Base-by-base conservation (phyloP, 225 moss, liverwort and hornwort genomes). In the Lunularia cruciata region DNA sequence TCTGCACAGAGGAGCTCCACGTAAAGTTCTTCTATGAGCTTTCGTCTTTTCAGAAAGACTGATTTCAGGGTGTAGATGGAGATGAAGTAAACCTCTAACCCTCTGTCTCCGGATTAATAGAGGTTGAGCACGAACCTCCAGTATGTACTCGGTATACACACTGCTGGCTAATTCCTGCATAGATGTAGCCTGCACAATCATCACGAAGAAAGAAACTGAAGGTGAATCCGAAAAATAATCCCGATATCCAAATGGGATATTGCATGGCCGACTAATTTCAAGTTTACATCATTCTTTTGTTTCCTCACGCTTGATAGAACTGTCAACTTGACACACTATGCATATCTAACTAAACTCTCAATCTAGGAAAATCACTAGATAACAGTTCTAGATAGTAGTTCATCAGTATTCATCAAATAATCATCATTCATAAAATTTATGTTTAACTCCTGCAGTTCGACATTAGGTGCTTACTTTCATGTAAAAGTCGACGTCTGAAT, bases 401-500 rank as follows among this genome's bases (percentile, higher is more conserved):
- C n/a, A n/a, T n/a, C n/a, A n/a, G n/a, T n/a, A n/a, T n/a, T n/a
- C 40, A 40, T 13, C 40, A 40, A 40, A 13, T 40, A 40, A 13
- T 40, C 45, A 12, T 45, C 45, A n/a, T n/a, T n/a, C n/a, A n/a
- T n/a, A 12, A 45, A 1, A 10, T 18, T 45, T 25, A 23, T 26
- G 27, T 56, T 60, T 3, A 22, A 18, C 28, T 15, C 10, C n/a
- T 59, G 16, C 43, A 46, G 6, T 27, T 46, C 46, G 16, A 23
- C 28, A 26, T 45, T 23, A 6, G 25, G n/a, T 18, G 22, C 73
- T 30, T 28, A 90, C 92, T 77, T 93, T 93, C 93, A 90, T 87
- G 72, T 86, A 93, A 14, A 84, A 80, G 60, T 93, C 93, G 37
- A 93, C 82, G 15, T 88, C 88, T 66, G 83, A 78, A 60, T 93